Percentiles rank a stretch among this genome's conserved stretches.
These are phyloP conservation scores for Eucalyptus curtisii DNA, from an alignment of 345 rosid genomes.

Conservation along the genomic window DNA sequence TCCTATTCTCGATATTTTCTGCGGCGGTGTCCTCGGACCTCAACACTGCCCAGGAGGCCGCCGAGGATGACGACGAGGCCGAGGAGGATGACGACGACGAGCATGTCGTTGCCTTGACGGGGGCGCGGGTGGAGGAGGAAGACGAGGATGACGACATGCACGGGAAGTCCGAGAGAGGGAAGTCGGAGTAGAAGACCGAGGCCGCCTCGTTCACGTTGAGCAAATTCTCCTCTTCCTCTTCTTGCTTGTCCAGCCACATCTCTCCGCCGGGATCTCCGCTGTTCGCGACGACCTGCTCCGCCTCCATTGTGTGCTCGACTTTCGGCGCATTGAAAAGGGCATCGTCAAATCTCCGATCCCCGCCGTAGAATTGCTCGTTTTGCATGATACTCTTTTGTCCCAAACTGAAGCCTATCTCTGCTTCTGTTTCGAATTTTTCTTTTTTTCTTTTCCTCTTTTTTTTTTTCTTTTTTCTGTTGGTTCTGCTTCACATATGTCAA, in stretches of 20 bases:
- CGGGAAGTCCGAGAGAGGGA: slow-evolving; percentile 77
- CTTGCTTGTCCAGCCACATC: background rate
- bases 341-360: background rate
- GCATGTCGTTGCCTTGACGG: slow-evolving; percentile 34
- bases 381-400: background rate
- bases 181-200: slow-evolving; percentile 50
- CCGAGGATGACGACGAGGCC: slow-evolving; percentile 61
- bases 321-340: background rate
- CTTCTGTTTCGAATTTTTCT: background rate
- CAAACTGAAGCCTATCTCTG: background rate
- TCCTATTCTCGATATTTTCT: background rate
- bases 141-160: slow-evolving; percentile 99
- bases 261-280: slow-evolving; percentile 11
- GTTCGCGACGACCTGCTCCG: slow-evolving; percentile 31
- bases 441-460: background rate
- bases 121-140: slow-evolving; percentile 70
- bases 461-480: background rate
- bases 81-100: slow-evolving; percentile 41
- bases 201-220: slow-evolving; percentile 33
- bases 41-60: slow-evolving; percentile 75
- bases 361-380: background rate
- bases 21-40: slow-evolving; percentile 47
- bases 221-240: slow-evolving; percentile 18
- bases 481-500: background rate
- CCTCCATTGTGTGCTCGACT: background rate